A percentile compares a stretch with the other conserved stretches of the same genome.
Evolutionary conservation across 2,329 filamentous ascomycete genomes (phyloP).

Genomic region (Ilyonectria mors-panacis): DNA sequence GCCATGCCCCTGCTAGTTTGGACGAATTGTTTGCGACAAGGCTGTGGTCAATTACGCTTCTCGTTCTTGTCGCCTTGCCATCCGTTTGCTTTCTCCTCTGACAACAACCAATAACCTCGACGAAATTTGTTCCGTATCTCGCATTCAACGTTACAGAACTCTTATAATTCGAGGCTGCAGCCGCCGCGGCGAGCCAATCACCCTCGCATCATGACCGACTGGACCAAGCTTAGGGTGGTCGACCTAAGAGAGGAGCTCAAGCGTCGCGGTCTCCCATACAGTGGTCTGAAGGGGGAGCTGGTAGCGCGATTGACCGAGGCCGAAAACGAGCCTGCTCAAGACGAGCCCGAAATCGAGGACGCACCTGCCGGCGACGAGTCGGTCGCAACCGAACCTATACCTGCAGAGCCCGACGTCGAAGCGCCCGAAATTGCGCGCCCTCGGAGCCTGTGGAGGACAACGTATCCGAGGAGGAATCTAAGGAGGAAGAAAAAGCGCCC

Average conservation of each 20-base stretch:
- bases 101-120: neutral
- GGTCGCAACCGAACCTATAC: constrained; percentile 22
- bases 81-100: constrained; percentile 17
- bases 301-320: constrained; percentile 71
- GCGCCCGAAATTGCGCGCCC: constrained; percentile 23
- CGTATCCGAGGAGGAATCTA: constrained; percentile 5
- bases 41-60: constrained; percentile 32
- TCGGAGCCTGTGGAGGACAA: constrained; percentile 24
- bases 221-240: constrained; percentile 77
- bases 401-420: constrained; percentile 33
- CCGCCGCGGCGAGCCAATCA: constrained; percentile 28
- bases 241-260: constrained; percentile 84
- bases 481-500: constrained; percentile 1
- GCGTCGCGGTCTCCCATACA: constrained; percentile 76
- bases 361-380: constrained; percentile 30
- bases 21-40: constrained; percentile 44
- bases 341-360: constrained; percentile 30
- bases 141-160: neutral
- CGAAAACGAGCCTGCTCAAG: constrained; percentile 31
- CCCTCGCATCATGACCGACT: constrained; percentile 63
- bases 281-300: constrained; percentile 80
- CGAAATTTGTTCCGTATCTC: neutral
- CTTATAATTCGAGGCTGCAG: constrained; percentile 5
- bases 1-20: constrained; percentile 22
- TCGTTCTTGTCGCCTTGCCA: neutral